Base-by-base conservation (phyloP, 306 rosid genomes). In the Abrus precatorius region DNA sequence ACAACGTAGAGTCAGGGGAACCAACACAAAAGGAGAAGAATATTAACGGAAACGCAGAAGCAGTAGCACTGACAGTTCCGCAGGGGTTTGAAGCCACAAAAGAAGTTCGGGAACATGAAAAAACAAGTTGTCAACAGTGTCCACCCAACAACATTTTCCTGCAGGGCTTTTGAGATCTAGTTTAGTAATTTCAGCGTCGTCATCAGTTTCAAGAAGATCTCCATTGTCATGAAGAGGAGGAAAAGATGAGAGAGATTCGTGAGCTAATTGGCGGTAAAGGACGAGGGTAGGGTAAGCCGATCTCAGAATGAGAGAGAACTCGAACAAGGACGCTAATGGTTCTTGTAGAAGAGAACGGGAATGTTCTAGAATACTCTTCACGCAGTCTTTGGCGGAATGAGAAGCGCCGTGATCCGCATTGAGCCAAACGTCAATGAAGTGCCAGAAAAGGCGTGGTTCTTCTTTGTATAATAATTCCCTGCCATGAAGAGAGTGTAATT, bases 121-220 rank as follows among this genome's bases (percentile, higher is more conserved):
- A 80, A 93, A 90, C 78, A 93, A 86, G 7, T 84, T 84, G 2
- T 83, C 89, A 74, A 97, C 98, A 48, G 88, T 90, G 82, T 95
- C 96, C 72, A 95, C 89, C 98, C 99, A 95, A 77, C 98, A 93
- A 64, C 99, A 95, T 33, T 86, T 93, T 12, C 97, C 97, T 36
- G 75, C 81, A 6, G 90, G 91, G 47, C 86, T 68, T 68, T 83
- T 76, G 1, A 86, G 93, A 78, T 76, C 83, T 38, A 34, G 80
- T 82, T 88, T 92, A 72, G 66, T 85, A 83, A 36, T 36, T 36
- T 36, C 40, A 36, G 20, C 20, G 20, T 20, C 20, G 20, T 20
- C 20, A 20, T 20, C 20, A 20, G 40, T 2, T 36, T 36, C 3
- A 36, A 36, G 40, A 36, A 36, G 2, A 36, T 36, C 40, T 2